Evolutionary conservation across 495 filamentous ascomycete genomes (phyloP).

Genomic region (Trichoderma parareesei): DNA sequence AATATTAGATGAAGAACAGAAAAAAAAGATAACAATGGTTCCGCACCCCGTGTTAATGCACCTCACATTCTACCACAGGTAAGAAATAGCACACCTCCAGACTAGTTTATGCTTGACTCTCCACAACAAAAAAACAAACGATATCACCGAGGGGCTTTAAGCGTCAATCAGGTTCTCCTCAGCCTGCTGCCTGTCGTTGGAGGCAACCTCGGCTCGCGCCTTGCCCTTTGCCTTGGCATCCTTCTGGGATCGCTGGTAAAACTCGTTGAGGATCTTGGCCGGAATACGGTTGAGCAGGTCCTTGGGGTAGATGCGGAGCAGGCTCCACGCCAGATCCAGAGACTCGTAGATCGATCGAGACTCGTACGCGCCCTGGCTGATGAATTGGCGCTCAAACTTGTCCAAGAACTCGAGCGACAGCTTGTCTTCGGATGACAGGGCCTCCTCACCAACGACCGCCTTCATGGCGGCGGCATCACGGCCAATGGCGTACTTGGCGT

Average conservation of each 20-base stretch:
- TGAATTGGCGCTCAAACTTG: constrained; percentile 92
- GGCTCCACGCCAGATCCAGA: constrained; percentile 89
- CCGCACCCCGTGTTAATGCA: neutral
- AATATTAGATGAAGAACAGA: neutral
- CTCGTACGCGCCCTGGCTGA: constrained; percentile 88
- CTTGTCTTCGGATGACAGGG: constrained; percentile 91
- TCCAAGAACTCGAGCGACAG: constrained; percentile 96
- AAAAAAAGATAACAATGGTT: neutral
- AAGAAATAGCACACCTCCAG: neutral
- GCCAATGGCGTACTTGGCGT: constrained; percentile 99
- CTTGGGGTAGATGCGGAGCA: constrained; percentile 93
- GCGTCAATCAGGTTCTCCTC: constrained; percentile 64
- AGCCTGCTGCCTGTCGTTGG: constrained; percentile 41
- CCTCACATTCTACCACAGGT: constrained; percentile 1
- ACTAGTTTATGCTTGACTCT: neutral
- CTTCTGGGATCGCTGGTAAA: constrained; percentile 64
- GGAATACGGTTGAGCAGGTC: constrained; percentile 97
- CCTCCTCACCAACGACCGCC: constrained; percentile 97
- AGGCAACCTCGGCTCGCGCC: constrained; percentile 49
- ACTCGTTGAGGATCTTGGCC: constrained; percentile 85
- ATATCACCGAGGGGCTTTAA: constrained; percentile 17
- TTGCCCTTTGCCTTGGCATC: constrained; percentile 54
- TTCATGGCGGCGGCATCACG: constrained; percentile 99
- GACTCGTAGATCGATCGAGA: constrained; percentile 81
- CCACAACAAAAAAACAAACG: neutral